Percentiles rank a stretch among this genome's conserved stretches.
Conservation (phyloP, 768 basidiomycete species). For the Lactarius deliciosus region DNA sequence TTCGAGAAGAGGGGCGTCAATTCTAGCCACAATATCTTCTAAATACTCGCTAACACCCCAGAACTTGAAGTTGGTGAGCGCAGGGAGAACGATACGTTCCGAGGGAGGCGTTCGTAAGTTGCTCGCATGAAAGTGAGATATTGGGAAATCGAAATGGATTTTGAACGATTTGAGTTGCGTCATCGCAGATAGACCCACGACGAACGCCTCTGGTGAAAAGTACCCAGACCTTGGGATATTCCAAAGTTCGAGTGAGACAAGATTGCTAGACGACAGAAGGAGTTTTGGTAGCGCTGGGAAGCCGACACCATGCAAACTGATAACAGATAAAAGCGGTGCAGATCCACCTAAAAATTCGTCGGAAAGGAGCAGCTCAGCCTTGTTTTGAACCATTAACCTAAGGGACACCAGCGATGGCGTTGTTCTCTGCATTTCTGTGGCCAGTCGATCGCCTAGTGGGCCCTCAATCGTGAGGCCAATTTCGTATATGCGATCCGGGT, state of each 20-base stretch:
- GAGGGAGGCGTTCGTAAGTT: not conserved
- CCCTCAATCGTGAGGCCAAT: not conserved
- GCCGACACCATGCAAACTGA: not conserved
- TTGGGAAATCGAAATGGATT: not conserved
- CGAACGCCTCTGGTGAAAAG: constrained; percentile 1
- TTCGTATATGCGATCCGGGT: not conserved
- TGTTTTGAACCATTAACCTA: not conserved
- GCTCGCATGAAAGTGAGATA: not conserved
- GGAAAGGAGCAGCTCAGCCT: not conserved
- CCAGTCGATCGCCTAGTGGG: not conserved
- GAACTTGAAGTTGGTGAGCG: not conserved
- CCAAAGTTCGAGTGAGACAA: not conserved
- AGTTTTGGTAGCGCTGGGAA: constrained; percentile 8
- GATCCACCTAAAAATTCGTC: not conserved
- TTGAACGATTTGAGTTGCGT: not conserved
- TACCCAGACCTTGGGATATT: not conserved
- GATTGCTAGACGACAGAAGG: not conserved
- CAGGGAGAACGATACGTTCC: not conserved
- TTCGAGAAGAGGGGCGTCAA: not conserved
- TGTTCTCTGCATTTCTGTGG: not conserved
- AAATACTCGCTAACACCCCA: constrained; percentile 12
- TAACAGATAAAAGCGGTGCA: not conserved
- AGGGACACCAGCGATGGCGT: not conserved
- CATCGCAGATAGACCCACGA: not conserved
- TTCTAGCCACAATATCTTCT: constrained; percentile 2